Conservation (phyloP, 2,329 filamentous ascomycete genomes). For the Colletotrichum sp. region DNA sequence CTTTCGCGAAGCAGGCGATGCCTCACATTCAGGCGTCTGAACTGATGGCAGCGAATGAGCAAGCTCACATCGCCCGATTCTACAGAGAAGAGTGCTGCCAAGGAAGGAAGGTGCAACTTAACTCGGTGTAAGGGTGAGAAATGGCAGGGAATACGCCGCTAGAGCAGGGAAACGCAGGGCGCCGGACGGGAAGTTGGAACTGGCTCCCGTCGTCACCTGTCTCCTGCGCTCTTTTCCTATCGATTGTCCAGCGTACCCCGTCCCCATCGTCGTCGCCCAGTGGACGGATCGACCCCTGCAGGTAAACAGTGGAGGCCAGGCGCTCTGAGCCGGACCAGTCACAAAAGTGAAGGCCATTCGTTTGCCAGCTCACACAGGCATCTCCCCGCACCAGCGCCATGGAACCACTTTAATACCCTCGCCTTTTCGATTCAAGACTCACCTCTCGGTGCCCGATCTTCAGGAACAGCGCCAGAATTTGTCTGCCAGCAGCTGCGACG, state of each 20-base stretch:
- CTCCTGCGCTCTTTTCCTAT: neutral
- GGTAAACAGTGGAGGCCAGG: constrained; percentile 17
- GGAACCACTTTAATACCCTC: neutral
- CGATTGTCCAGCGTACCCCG: neutral
- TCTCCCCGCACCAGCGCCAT: constrained; percentile 11
- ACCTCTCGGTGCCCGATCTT: constrained; percentile 13
- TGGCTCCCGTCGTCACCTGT: neutral
- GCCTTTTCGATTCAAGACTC: neutral
- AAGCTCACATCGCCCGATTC: neutral
- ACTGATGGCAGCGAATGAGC: neutral
- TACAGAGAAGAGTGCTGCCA: neutral
- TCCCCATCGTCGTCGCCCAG: constrained; percentile 8
- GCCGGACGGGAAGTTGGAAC: neutral
- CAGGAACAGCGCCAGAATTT: constrained; percentile 5
- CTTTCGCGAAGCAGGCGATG: neutral
- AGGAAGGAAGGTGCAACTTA: neutral
- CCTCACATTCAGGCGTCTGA: neutral
- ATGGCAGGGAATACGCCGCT: neutral
- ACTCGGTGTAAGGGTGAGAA: neutral
- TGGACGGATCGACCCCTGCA: constrained; percentile 20
- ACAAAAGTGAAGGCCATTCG: neutral
- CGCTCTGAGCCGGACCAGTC: constrained; percentile 14
- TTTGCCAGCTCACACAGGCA: constrained; percentile 22
- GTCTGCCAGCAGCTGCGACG: neutral
- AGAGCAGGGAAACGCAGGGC: neutral